Base-by-base conservation (phyloP, 2,329 filamentous ascomycete species). In the Calonectria fujianensis region DNA sequence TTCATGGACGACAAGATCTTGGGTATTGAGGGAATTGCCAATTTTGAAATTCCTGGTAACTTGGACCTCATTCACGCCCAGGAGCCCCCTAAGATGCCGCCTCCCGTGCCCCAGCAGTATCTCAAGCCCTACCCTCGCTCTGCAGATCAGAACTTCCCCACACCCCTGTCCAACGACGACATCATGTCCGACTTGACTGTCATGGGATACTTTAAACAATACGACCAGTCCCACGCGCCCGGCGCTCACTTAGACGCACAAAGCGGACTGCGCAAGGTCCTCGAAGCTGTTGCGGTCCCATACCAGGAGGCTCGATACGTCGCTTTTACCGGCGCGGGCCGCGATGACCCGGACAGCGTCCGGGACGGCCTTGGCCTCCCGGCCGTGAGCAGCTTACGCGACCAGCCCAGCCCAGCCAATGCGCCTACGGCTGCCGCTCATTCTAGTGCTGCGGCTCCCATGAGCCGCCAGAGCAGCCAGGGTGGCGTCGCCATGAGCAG, bases 1-100 rank as follows among this genome's bases (percentile, higher is more conserved):
- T 90, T 91, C 75, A 80, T 89, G 45, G 91, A 92, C 75, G 89
- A 91, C 80, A 90, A 89, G 79, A 85, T 91, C 50, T 85, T 91
- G 16, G 92, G 91, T 18, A 87, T 93, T 35, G 91, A 93, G 80
- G 90, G 89, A 29, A 86, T 93, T 57, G 86, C 88, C 73, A 92
- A 90, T 78, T 90, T 92, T 75, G 90, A 91, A 79, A 85, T 91
- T 35, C 89, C 90, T 0, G 86, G 88, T 61, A 93, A 91, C 79
- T 86, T 93, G 54, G 89, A 91, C 76, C 87, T 90, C 74, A 86
- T 92, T 77, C 86, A 89, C 57, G 86, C 86, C 4, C 87, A 89
- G 39, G 90, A 92, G 80, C 90, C 85, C 11, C 87, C 91, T 66
- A 91, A 90, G 84, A 88, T 92, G 82, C 91, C 91, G 13, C 89